Evolutionary conservation across 176 grass and related monocot species (phyloP).

Genomic region (Aegilops sharonensis): DNA sequence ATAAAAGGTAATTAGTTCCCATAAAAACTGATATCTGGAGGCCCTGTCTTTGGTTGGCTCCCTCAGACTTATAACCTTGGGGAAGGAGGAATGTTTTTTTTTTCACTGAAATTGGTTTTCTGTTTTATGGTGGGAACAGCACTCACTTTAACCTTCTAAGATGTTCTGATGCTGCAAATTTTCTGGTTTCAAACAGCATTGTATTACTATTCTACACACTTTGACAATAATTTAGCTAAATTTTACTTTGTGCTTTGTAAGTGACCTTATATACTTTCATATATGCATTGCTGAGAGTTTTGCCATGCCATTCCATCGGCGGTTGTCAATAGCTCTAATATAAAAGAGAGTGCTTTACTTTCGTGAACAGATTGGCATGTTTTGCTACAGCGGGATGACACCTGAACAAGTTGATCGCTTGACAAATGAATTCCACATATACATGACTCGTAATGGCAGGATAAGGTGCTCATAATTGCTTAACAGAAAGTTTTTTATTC

Average conservation of each 20-base stretch:
- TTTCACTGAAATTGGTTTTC: background rate
- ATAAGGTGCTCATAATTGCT: slow-evolving; percentile 58
- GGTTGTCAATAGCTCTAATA: background rate
- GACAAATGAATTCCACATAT: slow-evolving; percentile 78
- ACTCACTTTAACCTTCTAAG: background rate
- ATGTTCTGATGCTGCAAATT: slow-evolving; percentile 7
- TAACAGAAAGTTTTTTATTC: background rate
- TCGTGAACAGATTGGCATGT: slow-evolving; percentile 77
- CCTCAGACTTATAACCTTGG: background rate
- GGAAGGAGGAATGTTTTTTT: background rate
- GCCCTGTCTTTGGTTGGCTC: too few relatives aligned
- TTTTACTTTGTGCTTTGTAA: background rate
- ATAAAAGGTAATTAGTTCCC: background rate
- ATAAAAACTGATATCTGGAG: background rate
- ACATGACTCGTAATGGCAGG: slow-evolving; percentile 86
- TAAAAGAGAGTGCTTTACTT: background rate
- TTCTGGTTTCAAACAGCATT: slow-evolving; percentile 37
- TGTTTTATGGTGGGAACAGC: background rate
- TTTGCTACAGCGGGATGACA: slow-evolving; percentile 88
- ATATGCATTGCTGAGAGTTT: background rate
- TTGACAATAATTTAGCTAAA: slow-evolving; percentile 35
- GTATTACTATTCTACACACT: slow-evolving; percentile 36
- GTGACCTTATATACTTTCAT: background rate
- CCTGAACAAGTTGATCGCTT: slow-evolving; percentile 93
- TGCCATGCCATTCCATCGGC: slow-evolving; percentile 1